phyloP scores from a whole-genome alignment of 2,329 filamentous ascomycete species.

The Periconia digitata region DNA sequence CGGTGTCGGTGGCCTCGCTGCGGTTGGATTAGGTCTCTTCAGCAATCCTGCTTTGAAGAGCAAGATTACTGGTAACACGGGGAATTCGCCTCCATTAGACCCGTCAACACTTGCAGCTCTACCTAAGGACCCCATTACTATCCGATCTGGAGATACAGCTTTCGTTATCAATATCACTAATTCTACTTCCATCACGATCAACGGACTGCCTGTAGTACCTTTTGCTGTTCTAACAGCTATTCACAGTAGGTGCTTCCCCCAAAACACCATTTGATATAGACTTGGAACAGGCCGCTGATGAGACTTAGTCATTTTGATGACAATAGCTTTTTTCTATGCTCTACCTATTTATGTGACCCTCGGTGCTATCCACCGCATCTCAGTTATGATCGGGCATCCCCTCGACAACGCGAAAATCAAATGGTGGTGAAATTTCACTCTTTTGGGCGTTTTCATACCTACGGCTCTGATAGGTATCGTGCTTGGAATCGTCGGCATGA shows the following conservation, averaged over 20 bases:
- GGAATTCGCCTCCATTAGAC: constrained; percentile 14
- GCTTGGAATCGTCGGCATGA: constrained; percentile 29
- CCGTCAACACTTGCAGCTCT: constrained; percentile 16
- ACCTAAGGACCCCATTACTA: constrained; percentile 23
- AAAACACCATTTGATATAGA: background rate
- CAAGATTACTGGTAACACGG: constrained; percentile 3
- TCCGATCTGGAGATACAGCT: constrained; percentile 26
- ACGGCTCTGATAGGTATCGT: constrained; percentile 19
- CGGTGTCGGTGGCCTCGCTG: constrained; percentile 28
- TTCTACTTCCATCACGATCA: constrained; percentile 18
- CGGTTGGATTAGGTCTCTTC: constrained; percentile 20
- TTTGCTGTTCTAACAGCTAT: constrained; percentile 24
- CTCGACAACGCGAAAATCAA: constrained; percentile 25
- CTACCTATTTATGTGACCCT: constrained; percentile 29
- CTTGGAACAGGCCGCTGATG: background rate
- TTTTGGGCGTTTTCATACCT: constrained; percentile 20
- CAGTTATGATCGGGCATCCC: constrained; percentile 23
- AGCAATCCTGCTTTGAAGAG: constrained; percentile 15
- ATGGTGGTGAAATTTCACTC: constrained; percentile 24
- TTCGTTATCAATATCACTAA: constrained; percentile 23
- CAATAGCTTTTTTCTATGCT: constrained; percentile 26
- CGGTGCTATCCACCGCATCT: constrained; percentile 28
- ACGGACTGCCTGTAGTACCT: constrained; percentile 17
- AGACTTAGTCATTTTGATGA: constrained; percentile 18
- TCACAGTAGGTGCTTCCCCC: constrained; percentile 18